Evolutionary conservation across 768 basidiomycete genomes (phyloP).

Genomic region (Punctularia strigosozonata): DNA sequence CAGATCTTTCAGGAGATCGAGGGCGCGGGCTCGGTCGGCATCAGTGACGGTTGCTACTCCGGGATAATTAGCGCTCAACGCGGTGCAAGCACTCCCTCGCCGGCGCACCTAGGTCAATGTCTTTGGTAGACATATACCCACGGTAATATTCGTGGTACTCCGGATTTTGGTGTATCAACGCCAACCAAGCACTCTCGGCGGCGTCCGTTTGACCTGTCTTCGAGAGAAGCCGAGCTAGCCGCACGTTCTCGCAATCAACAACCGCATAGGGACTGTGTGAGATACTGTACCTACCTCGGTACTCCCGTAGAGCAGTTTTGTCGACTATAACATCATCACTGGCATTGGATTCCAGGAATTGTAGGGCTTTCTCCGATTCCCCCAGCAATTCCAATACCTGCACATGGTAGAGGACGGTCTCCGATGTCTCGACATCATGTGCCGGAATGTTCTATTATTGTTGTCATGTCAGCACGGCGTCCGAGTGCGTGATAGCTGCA

Average conservation of each 20-base stretch:
- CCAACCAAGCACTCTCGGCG: constrained; percentile 72
- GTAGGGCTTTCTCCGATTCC: constrained; percentile 46
- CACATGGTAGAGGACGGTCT: constrained; percentile 70
- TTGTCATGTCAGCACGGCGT: too few relatives aligned
- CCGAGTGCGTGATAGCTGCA: too few relatives aligned
- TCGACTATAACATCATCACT: constrained; percentile 62
- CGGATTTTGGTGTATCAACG: constrained; percentile 75
- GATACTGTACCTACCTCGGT: constrained; percentile 35
- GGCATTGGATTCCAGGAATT: constrained; percentile 49
- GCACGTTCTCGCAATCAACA: constrained; percentile 6
- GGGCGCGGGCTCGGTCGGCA: constrained; percentile 36
- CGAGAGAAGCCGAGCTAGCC: constrained; percentile 64
- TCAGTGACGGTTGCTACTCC: constrained; percentile 32
- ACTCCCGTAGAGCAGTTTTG: constrained; percentile 54
- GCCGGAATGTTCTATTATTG: constrained; percentile 67
- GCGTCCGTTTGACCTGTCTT: constrained; percentile 50
- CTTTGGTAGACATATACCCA: constrained; percentile 56
- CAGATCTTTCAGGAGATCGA: constrained; percentile 49
- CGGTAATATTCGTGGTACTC: constrained; percentile 75
- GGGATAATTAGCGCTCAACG: constrained; percentile 1
- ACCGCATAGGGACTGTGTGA: constrained; percentile 1
- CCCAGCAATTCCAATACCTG: constrained; percentile 63
- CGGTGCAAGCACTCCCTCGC: neutral
- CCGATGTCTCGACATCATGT: constrained; percentile 76
- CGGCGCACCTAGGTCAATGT: constrained; percentile 50